Base-by-base conservation (phyloP, 192 early-diverging fungal genomes). In the Coemansia sp. region DNA sequence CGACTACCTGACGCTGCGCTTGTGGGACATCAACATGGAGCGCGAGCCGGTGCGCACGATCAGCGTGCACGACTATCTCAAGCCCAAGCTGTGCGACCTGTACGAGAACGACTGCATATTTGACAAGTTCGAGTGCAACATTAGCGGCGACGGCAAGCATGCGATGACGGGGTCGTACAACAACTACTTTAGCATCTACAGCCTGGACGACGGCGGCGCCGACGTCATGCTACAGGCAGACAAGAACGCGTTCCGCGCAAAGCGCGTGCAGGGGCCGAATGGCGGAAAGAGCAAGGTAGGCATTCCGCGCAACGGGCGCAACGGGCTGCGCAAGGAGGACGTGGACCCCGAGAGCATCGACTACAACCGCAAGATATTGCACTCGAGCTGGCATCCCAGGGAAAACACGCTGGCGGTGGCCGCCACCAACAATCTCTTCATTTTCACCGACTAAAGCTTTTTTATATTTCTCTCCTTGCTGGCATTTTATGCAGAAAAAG, bases 81-180 rank as follows among this genome's bases (percentile, higher is more conserved):
- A 90, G 77, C 88, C 89, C 77, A 97, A 97, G 78, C 85, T 99
- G 45, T 99, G 97, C 80, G 97, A 99, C 69, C 81, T 99, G 15
- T 99, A 99, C 85, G 97, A 99, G 70, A 99, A 97, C 83, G 97
- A 99, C 79, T 96, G 94, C 75, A 99, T 99, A 75, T 99, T 99
- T 85, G 97, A 99, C 87, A 99, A 99, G 84, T 99, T 99, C 66
- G 97, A 99, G 81, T 98, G 96, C 84, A 95, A 88, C 38, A 94
- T 98, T 66, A 94, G 93, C 76, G 96, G 94, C 37, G 90, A 96
- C 74, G 94, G 94, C 73, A 84, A 85, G 90, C 95, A 88, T 53
- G 91, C 85, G 2, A 84, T 98, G 79, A 96, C 96, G n/a, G 97
- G 96, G 24, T 97, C 95, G 17, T 99, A 99, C 84, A 94, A 91